A percentile compares a stretch with the other conserved stretches of the same genome.
Conservation (phyloP, 129 eudicot genomes). For the Arctium minus region DNA sequence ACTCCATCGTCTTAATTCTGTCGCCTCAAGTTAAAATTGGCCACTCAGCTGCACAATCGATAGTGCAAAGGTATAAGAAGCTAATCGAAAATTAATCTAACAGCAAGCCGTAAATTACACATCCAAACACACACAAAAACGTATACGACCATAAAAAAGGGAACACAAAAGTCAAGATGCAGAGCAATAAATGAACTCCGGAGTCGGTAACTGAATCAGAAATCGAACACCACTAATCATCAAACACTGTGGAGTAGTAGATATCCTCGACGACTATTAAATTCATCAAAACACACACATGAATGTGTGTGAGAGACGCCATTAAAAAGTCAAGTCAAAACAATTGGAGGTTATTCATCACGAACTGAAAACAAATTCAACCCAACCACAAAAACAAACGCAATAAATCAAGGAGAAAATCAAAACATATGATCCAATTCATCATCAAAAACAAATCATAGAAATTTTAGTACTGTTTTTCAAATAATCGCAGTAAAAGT, state of each 20-base stretch:
- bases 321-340: neutral
- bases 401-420: neutral
- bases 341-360: neutral
- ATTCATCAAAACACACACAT: neutral
- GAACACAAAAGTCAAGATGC: neutral
- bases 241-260: neutral
- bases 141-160: neutral
- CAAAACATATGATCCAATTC: neutral
- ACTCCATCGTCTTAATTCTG: constrained; percentile 26
- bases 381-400: neutral
- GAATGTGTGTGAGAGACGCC: neutral
- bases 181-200: neutral
- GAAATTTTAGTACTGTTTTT: neutral
- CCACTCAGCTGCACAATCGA: neutral
- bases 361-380: neutral
- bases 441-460: constrained; percentile 1
- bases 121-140: neutral
- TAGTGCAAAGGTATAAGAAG: neutral
- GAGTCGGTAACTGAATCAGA: neutral
- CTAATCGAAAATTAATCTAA: neutral
- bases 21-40: neutral
- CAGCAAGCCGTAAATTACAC: neutral
- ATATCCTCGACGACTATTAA: constrained; percentile 2
- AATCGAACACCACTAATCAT: neutral
- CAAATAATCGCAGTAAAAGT: neutral